Conservation (phyloP, 768 basidiomycete genomes). For the Terana coerulea region DNA sequence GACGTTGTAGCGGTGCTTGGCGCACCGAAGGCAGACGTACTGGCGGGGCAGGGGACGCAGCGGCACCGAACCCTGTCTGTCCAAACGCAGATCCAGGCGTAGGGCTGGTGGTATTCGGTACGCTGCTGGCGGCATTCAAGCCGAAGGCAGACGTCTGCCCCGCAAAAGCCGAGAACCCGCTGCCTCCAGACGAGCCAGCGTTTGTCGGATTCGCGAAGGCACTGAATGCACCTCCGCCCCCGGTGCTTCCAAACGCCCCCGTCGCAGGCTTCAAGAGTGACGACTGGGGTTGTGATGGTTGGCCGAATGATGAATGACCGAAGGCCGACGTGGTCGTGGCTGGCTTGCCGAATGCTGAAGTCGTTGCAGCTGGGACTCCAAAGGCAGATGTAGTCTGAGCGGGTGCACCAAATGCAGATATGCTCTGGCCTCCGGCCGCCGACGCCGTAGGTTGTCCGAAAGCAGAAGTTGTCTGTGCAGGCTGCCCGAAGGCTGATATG, state of each 20-base stretch:
- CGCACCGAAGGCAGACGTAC: background rate
- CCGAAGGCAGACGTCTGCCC: slow-evolving; percentile 25
- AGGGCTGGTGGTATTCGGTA: slow-evolving; percentile 5
- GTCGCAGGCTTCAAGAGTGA: slow-evolving; percentile 22
- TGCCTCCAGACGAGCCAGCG: slow-evolving; percentile 8
- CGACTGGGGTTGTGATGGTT: slow-evolving; percentile 20
- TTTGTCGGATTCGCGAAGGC: slow-evolving; percentile 29
- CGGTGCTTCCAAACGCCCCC: slow-evolving; percentile 37
- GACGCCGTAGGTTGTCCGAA: slow-evolving; percentile 33
- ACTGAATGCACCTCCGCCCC: slow-evolving; percentile 49
- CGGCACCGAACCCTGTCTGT: slow-evolving; percentile 15
- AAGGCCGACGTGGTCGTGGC: slow-evolving; percentile 25
- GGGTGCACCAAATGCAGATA: slow-evolving; percentile 25
- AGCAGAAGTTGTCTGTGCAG: slow-evolving; percentile 27
- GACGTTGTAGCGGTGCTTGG: no score
- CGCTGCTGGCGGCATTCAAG: slow-evolving; percentile 17
- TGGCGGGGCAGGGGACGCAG: slow-evolving; percentile 14
- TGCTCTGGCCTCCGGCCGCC: no score
- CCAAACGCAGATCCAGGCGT: slow-evolving; percentile 22
- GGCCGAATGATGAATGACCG: slow-evolving; percentile 22
- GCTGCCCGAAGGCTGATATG: slow-evolving; percentile 22
- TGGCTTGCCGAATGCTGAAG: slow-evolving; percentile 36
- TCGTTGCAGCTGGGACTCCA: slow-evolving; percentile 15
- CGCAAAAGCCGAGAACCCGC: slow-evolving; percentile 28
- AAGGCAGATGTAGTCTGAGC: slow-evolving; percentile 26